Percentiles rank a stretch among this genome's conserved stretches.
These are phyloP conservation scores for Withania somnifera DNA, from an alignment of 305 asterid species.

Conservation along the genomic window DNA sequence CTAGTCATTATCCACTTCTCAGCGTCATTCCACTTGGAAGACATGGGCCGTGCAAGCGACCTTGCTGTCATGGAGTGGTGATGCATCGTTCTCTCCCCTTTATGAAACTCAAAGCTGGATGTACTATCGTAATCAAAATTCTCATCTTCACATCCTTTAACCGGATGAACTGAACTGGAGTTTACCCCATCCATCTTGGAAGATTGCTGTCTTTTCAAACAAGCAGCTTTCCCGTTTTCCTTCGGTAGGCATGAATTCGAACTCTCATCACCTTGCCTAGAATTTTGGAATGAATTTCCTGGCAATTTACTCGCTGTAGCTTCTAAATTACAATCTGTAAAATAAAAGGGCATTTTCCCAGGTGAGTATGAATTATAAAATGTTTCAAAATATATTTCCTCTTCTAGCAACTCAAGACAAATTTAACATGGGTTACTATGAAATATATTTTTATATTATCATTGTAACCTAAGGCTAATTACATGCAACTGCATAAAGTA, in stretches of 20 bases:
- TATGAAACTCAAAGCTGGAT: conserved; percentile 93
- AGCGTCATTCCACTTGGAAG: conserved; percentile 97
- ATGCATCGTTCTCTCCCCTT: conserved; percentile 72
- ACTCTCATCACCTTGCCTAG: conserved; percentile 21
- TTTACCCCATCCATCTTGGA: conserved; percentile 42
- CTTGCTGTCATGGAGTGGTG: conserved; percentile 42
- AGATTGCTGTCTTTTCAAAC: conserved; percentile 28
- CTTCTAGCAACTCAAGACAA: not conserved
- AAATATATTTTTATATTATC: not conserved
- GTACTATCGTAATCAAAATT: conserved; percentile 93
- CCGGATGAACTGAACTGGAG: conserved; percentile 58
- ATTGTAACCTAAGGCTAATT: not conserved
- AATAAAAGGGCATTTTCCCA: not conserved
- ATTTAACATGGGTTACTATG: not conserved
- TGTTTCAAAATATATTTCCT: not conserved
- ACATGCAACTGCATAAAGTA: not conserved
- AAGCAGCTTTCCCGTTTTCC: conserved; percentile 30
- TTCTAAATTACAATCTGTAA: conserved; percentile 34
- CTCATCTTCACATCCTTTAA: conserved; percentile 61
- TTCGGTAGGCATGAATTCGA: conserved; percentile 22
- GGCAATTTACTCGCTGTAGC: conserved; percentile 17
- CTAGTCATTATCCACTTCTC: conserved; percentile 94
- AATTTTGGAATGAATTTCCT: conserved; percentile 16
- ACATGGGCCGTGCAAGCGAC: conserved; percentile 62
- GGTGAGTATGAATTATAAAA: too few relatives aligned